Base-by-base conservation (phyloP, 2,329 filamentous ascomycete genomes). In the Talaromyces sp. region DNA sequence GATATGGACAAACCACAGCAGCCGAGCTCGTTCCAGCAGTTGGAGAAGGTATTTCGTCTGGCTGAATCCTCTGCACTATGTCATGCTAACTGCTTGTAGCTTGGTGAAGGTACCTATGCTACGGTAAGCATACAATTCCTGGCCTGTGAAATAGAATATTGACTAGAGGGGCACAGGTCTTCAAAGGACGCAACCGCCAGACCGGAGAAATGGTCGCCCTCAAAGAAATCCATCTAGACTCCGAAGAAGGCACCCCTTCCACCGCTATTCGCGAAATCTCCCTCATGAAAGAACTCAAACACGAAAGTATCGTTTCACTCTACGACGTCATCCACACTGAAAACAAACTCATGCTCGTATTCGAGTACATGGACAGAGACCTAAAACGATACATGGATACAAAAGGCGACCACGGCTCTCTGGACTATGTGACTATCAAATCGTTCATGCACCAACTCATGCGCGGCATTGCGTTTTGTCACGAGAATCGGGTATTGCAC, bases 301-400 rank as follows among this genome's bases (percentile, higher is more conserved):
- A 99, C 79, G 93, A 97, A 77, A 98, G 97, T 76, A 98, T 99
- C 70, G 93, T 99, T 72, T 92, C 90, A 66, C 88, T 99, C 5
- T 92, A 98, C 84, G 95, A 99, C 84, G 95, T 99, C 64, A 98
- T 99, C 73, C 95, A 99, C 79, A 99, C 95, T 65, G 95, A 99
- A 83, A 99, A 98, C 82, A 99, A 99, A 79, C 88, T 99, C 65
- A 99, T 99, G 95, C 88, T 99, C 47, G 95, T 99, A 10, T 99
- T 99, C 72, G 95, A 99, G 79, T 97, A 89, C 79, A 97, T 99
- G 94, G 95, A 99, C 79, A 93, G 93, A 76, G 95, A 99, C 75
- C 82, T 99, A 11, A 99, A 99, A 83, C 92, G 96, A 76, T 98
- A 97, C 80, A 99, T 99, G 95, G 95, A 99, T 77, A 91, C 89